A percentile compares a stretch with the other conserved stretches of the same genome.
Evolutionary conservation across 1,284 basidiomycete species (phyloP).

Genomic region (Fomitopsis betulina): DNA sequence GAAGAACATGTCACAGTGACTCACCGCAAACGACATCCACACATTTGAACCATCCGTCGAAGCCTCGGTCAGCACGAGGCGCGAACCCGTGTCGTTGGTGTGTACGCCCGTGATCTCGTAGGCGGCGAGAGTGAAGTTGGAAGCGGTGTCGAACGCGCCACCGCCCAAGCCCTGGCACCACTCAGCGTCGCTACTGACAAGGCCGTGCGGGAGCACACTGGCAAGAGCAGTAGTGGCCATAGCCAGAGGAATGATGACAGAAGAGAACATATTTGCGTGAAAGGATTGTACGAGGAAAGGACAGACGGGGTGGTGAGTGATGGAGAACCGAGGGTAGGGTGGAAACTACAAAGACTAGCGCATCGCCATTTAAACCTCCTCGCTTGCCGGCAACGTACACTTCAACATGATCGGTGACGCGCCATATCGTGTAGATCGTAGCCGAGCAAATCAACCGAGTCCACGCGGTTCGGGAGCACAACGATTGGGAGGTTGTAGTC

Average conservation of each 20-base stretch:
- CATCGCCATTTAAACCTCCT: neutral
- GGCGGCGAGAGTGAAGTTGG: constrained; percentile 14
- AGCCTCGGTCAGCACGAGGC: constrained; percentile 7
- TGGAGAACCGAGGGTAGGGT: neutral
- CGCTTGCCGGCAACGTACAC: neutral
- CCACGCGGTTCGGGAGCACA: neutral
- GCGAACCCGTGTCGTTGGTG: constrained; percentile 10
- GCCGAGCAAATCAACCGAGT: neutral
- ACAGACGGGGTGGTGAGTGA: neutral
- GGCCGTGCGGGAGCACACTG: neutral
- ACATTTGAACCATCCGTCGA: neutral
- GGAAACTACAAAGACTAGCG: neutral
- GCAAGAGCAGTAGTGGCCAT: neutral
- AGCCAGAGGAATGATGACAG: neutral
- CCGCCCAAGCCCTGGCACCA: constrained; percentile 12
- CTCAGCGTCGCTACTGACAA: neutral
- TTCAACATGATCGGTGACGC: neutral
- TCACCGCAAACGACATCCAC: constrained; percentile 5
- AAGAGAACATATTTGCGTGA: constrained; percentile 1
- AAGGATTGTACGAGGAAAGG: neutral
- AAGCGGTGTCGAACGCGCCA: constrained; percentile 9
- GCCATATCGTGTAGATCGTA: neutral
- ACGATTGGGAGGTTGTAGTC: no score
- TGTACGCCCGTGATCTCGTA: constrained; percentile 7
- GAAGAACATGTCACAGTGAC: neutral